Evolutionary conservation across 768 basidiomycete genomes (phyloP).

Genomic region (Fomitopsis pulvina): DNA sequence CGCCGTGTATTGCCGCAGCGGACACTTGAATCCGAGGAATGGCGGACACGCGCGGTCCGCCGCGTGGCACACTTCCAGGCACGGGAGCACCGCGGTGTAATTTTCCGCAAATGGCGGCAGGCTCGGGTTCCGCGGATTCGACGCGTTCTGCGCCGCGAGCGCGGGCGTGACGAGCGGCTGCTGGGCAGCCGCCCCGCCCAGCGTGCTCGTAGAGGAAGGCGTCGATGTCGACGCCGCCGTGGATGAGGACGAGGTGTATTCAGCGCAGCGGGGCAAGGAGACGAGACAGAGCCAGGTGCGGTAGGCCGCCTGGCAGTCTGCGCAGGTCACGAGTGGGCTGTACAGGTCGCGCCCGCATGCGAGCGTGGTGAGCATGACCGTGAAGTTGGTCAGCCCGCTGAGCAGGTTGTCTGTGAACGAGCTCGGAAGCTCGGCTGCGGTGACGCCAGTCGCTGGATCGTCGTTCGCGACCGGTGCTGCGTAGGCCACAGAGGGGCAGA

Average conservation of each 20-base stretch:
- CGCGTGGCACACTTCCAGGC: constrained; percentile 69
- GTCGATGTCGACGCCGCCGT: constrained; percentile 19
- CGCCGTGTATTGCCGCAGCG: constrained; percentile 53
- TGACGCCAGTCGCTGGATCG: constrained; percentile 35
- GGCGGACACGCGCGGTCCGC: constrained; percentile 74
- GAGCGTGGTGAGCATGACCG: constrained; percentile 60
- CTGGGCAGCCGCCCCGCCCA: constrained; percentile 22
- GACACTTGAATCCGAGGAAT: constrained; percentile 67
- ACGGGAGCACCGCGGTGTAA: constrained; percentile 68
- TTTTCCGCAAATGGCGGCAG: constrained; percentile 37
- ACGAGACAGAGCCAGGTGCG: constrained; percentile 72
- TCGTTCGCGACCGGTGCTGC: constrained; percentile 59
- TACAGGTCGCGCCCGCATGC: constrained; percentile 78
- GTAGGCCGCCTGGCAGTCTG: constrained; percentile 69
- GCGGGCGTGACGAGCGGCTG: constrained; percentile 37
- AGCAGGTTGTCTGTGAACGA: constrained; percentile 45
- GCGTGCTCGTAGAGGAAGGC: constrained; percentile 25
- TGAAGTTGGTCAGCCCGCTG: constrained; percentile 65
- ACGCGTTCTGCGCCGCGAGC: constrained; percentile 33
- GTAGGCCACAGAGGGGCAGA: constrained; percentile 66
- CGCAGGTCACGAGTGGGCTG: constrained; percentile 71
- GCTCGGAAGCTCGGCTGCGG: constrained; percentile 43
- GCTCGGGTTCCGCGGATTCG: constrained; percentile 38
- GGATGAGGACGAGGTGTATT: constrained; percentile 32
- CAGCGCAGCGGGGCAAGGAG: constrained; percentile 70